These are phyloP conservation scores for Fusarium multiceps DNA, from an alignment of 2,329 filamentous ascomycete species.

Conservation along the genomic window DNA sequence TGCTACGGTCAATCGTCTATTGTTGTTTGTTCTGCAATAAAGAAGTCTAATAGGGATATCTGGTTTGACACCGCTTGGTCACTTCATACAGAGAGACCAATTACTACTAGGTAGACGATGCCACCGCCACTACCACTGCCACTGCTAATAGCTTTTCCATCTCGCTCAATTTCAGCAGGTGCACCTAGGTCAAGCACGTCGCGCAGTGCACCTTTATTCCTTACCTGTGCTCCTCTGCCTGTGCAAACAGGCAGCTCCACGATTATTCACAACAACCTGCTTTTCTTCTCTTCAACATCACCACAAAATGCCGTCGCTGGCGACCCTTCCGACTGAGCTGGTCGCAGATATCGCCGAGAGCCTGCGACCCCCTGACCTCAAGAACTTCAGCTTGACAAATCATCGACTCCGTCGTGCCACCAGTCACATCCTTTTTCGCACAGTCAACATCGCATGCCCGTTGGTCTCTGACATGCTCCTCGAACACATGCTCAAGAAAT, in stretches of 20 bases:
- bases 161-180: accelerated
- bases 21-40: no score
- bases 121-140: no score
- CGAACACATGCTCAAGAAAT: not conserved
- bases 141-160: no score
- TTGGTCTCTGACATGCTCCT: not conserved
- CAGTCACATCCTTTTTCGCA: not conserved
- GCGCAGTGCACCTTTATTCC: no score
- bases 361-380: not conserved
- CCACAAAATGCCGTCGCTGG: not conserved
- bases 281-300: no score
- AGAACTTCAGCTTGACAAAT: not conserved
- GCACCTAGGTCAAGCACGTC: not conserved
- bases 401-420: not conserved
- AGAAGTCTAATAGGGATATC: no score
- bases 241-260: not conserved
- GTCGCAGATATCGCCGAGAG: not conserved
- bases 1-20: not conserved
- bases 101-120: no score
- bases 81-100: no score
- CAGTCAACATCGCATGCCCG: not conserved
- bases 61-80: no score
- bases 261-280: not conserved
- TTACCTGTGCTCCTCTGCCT: no score
- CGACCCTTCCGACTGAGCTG: not conserved